Evolutionary conservation across 176 grass and related monocot species (phyloP).

Genomic region (Carex kokanica): DNA sequence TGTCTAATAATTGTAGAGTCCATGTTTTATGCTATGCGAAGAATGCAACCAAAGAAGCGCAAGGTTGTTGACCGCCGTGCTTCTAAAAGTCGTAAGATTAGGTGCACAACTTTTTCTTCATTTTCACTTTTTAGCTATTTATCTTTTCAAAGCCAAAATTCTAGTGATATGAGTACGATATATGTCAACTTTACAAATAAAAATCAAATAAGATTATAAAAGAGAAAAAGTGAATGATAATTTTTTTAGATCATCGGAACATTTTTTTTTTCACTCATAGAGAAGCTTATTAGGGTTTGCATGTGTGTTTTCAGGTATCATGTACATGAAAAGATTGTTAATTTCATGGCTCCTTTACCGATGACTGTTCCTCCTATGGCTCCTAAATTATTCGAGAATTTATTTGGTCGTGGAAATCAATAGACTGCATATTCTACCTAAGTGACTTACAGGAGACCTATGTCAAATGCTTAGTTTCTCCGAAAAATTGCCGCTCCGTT

Average conservation of each 20-base stretch:
- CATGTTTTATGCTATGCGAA: constrained; percentile 71
- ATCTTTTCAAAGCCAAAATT: neutral
- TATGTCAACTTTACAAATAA: neutral
- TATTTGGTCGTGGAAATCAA: constrained; percentile 58
- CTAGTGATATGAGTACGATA: neutral
- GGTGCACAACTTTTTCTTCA: constrained; percentile 20
- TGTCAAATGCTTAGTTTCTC: neutral
- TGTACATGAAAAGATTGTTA: constrained; percentile 84
- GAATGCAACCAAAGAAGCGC: constrained; percentile 76
- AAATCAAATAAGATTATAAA: neutral
- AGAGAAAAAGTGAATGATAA: neutral
- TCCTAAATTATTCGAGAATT: constrained; percentile 70
- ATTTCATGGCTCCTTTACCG: constrained; percentile 77
- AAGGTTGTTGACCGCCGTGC: constrained; percentile 76
- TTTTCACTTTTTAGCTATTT: neutral
- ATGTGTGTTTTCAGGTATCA: constrained; percentile 46
- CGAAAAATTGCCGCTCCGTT: neutral
- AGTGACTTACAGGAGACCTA: neutral
- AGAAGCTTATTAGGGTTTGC: neutral
- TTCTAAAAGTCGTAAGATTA: constrained; percentile 94
- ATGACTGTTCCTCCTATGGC: constrained; percentile 58
- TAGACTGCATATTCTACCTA: neutral
- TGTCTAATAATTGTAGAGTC: no score
- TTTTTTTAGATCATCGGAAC: neutral
- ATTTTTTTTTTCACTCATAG: neutral